Evolutionary conservation across 1,139 yeast genomes (phyloP).

Genomic region (Geotrichum bryndzae): DNA sequence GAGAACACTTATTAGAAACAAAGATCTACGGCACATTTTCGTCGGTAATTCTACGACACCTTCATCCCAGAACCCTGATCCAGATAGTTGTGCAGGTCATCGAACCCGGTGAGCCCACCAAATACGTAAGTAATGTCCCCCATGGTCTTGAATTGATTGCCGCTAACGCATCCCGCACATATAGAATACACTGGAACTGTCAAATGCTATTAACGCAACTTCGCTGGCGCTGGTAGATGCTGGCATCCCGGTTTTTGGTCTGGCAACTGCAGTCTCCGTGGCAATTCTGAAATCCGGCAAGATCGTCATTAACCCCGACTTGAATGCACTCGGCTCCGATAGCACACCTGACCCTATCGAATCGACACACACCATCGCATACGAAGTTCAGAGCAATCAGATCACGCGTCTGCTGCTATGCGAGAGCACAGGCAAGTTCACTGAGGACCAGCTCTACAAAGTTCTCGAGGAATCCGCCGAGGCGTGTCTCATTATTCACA

Average conservation of each 20-base stretch:
- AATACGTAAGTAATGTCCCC: slow-evolving; percentile 17
- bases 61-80: slow-evolving; percentile 77
- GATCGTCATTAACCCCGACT: slow-evolving; percentile 42
- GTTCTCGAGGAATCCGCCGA: slow-evolving; percentile 40
- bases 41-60: slow-evolving; percentile 54
- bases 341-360: slow-evolving; percentile 9
- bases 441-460: slow-evolving; percentile 48
- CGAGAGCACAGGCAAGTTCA: slow-evolving; percentile 69
- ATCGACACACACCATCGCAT: slow-evolving; percentile 65
- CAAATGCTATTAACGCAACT: slow-evolving; percentile 66
- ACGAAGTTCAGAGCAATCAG: slow-evolving; percentile 47
- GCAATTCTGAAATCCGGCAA: slow-evolving; percentile 38
- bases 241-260: slow-evolving; percentile 59
- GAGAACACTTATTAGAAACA: slow-evolving; percentile 74
- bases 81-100: slow-evolving; percentile 83
- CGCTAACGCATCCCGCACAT: neutral
- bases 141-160: neutral
- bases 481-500: slow-evolving; percentile 44
- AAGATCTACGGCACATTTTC: slow-evolving; percentile 58
- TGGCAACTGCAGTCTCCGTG: slow-evolving; percentile 53
- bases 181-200: slow-evolving; percentile 45
- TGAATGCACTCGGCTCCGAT: slow-evolving; percentile 17
- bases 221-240: slow-evolving; percentile 74
- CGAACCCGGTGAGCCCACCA: slow-evolving; percentile 48
- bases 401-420: slow-evolving; percentile 53